A percentile compares a stretch with the other conserved stretches of the same genome.
Evolutionary conservation across 164 flowering plant genomes (phyloP).

Genomic region (Macadamia tetraphylla): DNA sequence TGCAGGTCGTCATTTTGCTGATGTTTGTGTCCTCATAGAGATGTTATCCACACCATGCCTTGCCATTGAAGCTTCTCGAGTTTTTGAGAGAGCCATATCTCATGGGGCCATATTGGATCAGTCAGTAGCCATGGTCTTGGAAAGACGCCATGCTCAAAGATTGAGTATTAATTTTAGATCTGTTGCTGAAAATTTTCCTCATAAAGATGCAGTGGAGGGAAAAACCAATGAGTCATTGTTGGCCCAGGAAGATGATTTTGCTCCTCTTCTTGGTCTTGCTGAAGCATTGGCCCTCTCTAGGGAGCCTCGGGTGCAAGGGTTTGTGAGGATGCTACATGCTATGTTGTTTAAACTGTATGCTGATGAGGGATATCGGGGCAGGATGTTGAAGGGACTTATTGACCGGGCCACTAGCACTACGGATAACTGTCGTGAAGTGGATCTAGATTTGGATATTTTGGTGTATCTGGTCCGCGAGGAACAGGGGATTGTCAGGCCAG

Average conservation of each 20-base stretch:
- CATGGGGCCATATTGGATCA: constrained; percentile 63
- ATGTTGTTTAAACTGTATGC: constrained; percentile 71
- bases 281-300: constrained; percentile 80
- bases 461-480: constrained; percentile 37
- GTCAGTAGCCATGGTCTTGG: constrained; percentile 75
- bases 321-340: constrained; percentile 76
- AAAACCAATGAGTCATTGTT: constrained; percentile 42
- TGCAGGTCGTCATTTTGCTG: constrained; percentile 58
- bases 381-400: constrained; percentile 86
- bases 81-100: constrained; percentile 87
- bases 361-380: constrained; percentile 60
- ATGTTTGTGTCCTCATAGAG: constrained; percentile 70
- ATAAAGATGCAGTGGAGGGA: constrained; percentile 41
- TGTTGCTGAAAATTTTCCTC: constrained; percentile 42
- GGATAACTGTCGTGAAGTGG: constrained; percentile 58
- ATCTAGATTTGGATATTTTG: constrained; percentile 79
- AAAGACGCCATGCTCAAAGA: constrained; percentile 65
- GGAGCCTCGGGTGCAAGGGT: constrained; percentile 57
- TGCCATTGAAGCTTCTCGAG: constrained; percentile 80
- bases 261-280: constrained; percentile 75
- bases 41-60: constrained; percentile 84
- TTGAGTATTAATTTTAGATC: constrained; percentile 33
- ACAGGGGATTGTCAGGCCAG: constrained; percentile 66
- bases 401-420: constrained; percentile 65
- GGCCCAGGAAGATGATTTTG: constrained; percentile 62